Base-by-base conservation (phyloP, 768 basidiomycete species). In the Cyclocybe cylindracea region DNA sequence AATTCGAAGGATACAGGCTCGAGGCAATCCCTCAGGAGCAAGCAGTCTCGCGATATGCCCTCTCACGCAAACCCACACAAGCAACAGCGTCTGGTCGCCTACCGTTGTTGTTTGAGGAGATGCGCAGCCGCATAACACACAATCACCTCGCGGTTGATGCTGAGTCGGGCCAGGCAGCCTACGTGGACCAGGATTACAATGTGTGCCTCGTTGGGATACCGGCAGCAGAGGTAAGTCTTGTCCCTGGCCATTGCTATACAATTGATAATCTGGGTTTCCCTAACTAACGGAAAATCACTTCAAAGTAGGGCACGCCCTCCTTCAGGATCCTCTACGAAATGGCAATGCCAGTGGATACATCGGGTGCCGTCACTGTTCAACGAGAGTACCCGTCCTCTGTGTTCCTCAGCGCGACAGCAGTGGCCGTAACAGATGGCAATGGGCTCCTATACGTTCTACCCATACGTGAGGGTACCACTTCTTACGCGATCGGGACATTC, bases 1-100 rank as follows among this genome's bases (percentile, higher is more conserved):
- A 87, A 58, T 94, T 94, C 51, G 91, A 94, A 57, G 89, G 88
- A 2, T 94, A 94, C 66, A 89, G 81, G 57, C 76, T 94, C 24
- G 77, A 85, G 54, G 70, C 82, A 3, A 71, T 90, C 33, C 65
- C 75, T 9, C 83, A 85, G 57, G 80, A 85, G n/a, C 70, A 79
- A 7, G 70, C 72, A 7, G 75, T 88, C 4, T 67, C 69, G 14
- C 75, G 80, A 19, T 79, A 78, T 64, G 65, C 66, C 7, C 78
- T 91, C 53, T 64, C 79, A 59, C 63, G 79, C 73, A 58, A 80
- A 74, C 74, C 80, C 0, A 79, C 80, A 6, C 86, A 87, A 67
- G 75, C 81, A 7, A 82, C 85, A 36, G 69, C 79, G 8, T 85
- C 88, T 3, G 81, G 82, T 7, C 78, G 74, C 50, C 71, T 79